A percentile compares a stretch with the other conserved stretches of the same genome.
These are phyloP conservation scores for Hortiboletus campestris DNA, from an alignment of 768 basidiomycete species.

Conservation along the genomic window DNA sequence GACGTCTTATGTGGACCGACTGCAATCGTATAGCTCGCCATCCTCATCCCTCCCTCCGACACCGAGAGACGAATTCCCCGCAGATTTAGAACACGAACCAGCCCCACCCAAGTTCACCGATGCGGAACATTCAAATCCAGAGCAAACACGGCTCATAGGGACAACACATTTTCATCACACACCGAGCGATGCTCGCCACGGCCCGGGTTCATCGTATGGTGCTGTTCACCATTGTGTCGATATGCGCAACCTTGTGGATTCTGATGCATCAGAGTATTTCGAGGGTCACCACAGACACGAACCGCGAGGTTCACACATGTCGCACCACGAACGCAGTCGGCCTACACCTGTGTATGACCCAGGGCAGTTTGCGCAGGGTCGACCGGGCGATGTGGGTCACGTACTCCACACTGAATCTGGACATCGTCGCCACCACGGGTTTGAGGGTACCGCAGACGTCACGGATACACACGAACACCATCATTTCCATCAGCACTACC, in stretches of 20 bases:
- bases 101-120: constrained; percentile 2
- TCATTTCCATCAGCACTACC: neutral
- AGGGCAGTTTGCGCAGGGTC: constrained; percentile 1
- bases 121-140: constrained; percentile 8
- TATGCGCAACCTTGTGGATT: neutral
- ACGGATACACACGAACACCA: neutral
- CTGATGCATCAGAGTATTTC: constrained; percentile 21
- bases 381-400: neutral
- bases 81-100: constrained; percentile 1
- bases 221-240: constrained; percentile 3
- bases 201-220: constrained; percentile 19
- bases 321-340: constrained; percentile 31
- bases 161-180: neutral
- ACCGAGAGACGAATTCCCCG: constrained; percentile 20
- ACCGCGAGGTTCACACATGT: constrained; percentile 20
- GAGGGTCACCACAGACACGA: constrained; percentile 39
- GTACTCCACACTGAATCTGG: neutral
- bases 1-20: constrained; percentile 68
- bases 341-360: constrained; percentile 23
- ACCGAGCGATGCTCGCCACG: neutral
- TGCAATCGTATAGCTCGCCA: constrained; percentile 62
- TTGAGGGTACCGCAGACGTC: constrained; percentile 1
- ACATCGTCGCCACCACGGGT: constrained; percentile 16
- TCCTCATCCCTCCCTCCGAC: constrained; percentile 39
- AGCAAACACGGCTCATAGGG: constrained; percentile 20